These are phyloP conservation scores for Fusarium pseudonygamai DNA, from an alignment of 2,329 filamentous ascomycete species.

Conservation along the genomic window DNA sequence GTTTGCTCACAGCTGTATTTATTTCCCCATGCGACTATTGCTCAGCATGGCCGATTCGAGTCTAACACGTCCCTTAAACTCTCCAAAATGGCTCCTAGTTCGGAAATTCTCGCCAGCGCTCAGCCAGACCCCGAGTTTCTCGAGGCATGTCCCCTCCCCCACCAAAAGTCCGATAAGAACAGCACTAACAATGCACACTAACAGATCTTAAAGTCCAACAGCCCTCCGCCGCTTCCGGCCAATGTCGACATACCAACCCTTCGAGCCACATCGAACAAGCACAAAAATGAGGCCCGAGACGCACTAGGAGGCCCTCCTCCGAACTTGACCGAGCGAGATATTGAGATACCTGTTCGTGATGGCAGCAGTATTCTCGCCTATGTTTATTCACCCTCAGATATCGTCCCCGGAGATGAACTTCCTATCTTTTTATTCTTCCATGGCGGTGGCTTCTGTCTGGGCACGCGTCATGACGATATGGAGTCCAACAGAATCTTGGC, in stretches of 20 bases:
- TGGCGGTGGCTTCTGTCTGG: neutral
- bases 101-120: neutral
- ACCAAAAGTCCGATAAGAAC: neutral
- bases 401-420: neutral
- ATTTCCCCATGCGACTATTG: neutral
- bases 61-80: neutral
- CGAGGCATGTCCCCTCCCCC: neutral
- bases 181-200: neutral
- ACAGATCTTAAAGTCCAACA: neutral
- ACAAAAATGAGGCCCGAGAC: neutral
- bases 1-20: neutral
- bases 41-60: accelerated
- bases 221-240: neutral
- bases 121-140: neutral
- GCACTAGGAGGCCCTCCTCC: neutral
- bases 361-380: neutral
- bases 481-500: neutral
- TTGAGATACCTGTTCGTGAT: neutral
- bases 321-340: neutral
- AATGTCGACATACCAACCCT: neutral
- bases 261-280: neutral
- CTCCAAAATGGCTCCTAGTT: neutral
- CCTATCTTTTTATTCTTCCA: neutral
- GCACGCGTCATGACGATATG: neutral
- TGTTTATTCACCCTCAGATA: neutral